Evolutionary conservation across 1,284 basidiomycete species (phyloP).

Genomic region (Tylopilus sp.): DNA sequence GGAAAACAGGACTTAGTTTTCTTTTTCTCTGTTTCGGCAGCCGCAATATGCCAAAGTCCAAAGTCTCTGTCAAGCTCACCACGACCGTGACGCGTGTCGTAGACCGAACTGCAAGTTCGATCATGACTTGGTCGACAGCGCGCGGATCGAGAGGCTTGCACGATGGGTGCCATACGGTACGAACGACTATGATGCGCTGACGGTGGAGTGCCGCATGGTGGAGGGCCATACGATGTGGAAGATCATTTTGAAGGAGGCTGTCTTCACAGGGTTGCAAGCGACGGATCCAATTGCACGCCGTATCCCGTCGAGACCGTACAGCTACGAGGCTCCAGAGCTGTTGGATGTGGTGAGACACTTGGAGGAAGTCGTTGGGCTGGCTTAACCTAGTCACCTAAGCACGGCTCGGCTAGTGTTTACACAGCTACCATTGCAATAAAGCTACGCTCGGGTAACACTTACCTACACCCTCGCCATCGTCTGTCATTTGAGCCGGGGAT

Average conservation of each 20-base stretch:
- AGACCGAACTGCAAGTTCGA: constrained; percentile 17
- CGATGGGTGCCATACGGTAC: neutral
- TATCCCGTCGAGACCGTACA: constrained; percentile 14
- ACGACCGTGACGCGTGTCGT: constrained; percentile 8
- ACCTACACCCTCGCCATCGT: neutral
- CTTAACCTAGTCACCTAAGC: neutral
- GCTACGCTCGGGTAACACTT: neutral
- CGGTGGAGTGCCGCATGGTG: constrained; percentile 14
- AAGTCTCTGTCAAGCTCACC: constrained; percentile 15
- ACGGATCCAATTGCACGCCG: constrained; percentile 11
- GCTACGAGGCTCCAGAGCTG: constrained; percentile 11
- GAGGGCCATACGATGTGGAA: constrained; percentile 13
- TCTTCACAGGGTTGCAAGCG: constrained; percentile 7
- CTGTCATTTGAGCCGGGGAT: constrained; percentile 19
- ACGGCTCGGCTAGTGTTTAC: neutral
- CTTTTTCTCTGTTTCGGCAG: neutral
- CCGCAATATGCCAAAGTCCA: constrained; percentile 8
- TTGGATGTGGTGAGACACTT: constrained; percentile 18
- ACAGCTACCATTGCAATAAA: neutral
- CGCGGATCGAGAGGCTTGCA: constrained; percentile 14
- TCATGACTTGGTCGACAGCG: constrained; percentile 16
- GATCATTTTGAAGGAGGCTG: constrained; percentile 14
- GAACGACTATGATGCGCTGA: constrained; percentile 10
- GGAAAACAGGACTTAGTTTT: neutral
- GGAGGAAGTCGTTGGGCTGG: constrained; percentile 9